phyloP scores from a whole-genome alignment of 345 rosid genomes.

The Balakata baccata region DNA sequence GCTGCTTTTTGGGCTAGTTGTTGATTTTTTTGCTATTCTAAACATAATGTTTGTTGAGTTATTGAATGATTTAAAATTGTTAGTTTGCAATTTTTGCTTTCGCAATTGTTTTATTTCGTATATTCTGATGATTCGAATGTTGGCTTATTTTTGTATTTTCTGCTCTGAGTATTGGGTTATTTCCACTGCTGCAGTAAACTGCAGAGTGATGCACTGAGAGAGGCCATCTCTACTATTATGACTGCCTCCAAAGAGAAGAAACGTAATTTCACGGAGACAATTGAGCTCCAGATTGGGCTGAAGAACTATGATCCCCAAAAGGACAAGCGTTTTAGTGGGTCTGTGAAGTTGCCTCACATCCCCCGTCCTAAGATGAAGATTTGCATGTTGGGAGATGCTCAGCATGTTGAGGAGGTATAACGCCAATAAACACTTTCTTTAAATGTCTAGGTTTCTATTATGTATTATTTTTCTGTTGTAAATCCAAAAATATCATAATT shows the following conservation, averaged over 20 bases:
- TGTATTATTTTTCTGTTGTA: no score
- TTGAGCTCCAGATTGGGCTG: conserved; percentile 91
- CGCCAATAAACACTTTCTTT: not conserved
- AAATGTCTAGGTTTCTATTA: not conserved
- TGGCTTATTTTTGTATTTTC: not conserved
- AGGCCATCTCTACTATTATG: conserved; percentile 62
- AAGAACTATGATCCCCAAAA: conserved; percentile 94
- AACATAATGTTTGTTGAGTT: not conserved
- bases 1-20: no score
- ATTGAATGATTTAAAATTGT: no score
- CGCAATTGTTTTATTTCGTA: not conserved
- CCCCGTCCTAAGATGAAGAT: conserved; percentile 93
- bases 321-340: conserved; percentile 91
- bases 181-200: conserved; percentile 63
- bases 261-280: conserved; percentile 76
- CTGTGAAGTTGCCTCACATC: conserved; percentile 84
- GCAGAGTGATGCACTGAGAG: conserved; percentile 78
- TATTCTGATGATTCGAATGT: not conserved
- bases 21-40: not conserved
- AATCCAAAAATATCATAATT: not conserved
- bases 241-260: conserved; percentile 54
- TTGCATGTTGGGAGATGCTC: conserved; percentile 97
- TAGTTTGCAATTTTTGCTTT: not conserved
- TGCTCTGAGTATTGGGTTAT: not conserved
- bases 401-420: conserved; percentile 79